Evolutionary conservation across 306 rosid genomes (phyloP).

Genomic region (cucumber (Cucumis sativus)): DNA sequence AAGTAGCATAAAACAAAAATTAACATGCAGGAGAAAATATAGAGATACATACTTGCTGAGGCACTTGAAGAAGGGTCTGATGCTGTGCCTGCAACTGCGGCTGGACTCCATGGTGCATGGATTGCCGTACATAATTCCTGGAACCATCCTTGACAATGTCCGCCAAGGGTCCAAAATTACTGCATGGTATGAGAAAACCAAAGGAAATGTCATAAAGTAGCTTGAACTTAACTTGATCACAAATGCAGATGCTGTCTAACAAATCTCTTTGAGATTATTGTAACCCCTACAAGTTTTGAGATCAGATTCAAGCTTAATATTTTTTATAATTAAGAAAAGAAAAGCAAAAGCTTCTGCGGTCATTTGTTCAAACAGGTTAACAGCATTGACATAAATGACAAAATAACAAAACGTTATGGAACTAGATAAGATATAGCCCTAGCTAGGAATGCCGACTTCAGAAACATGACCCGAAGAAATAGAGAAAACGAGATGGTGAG

Average conservation of each 20-base stretch:
- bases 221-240: neutral
- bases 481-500: neutral
- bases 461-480: neutral
- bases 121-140: slow-evolving; percentile 44
- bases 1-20: neutral
- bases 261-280: neutral
- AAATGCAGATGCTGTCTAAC: neutral
- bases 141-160: slow-evolving; percentile 75
- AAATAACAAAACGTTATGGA: neutral
- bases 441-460: neutral
- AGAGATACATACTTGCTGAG: slow-evolving; percentile 50
- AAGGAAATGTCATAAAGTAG: slow-evolving; percentile 9
- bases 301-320: neutral
- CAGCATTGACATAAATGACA: neutral
- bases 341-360: neutral
- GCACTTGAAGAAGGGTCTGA: slow-evolving; percentile 45
- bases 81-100: slow-evolving; percentile 53
- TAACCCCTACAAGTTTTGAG: neutral
- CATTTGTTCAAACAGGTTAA: neutral
- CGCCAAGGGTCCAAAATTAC: slow-evolving; percentile 57
- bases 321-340: neutral
- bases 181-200: slow-evolving; percentile 8
- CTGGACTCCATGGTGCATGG: slow-evolving; percentile 54
- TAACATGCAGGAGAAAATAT: slow-evolving; percentile 3
- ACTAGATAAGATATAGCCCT: neutral